These are phyloP conservation scores for Trichoderma asperelloides DNA, from an alignment of 495 filamentous ascomycete species.

Conservation along the genomic window DNA sequence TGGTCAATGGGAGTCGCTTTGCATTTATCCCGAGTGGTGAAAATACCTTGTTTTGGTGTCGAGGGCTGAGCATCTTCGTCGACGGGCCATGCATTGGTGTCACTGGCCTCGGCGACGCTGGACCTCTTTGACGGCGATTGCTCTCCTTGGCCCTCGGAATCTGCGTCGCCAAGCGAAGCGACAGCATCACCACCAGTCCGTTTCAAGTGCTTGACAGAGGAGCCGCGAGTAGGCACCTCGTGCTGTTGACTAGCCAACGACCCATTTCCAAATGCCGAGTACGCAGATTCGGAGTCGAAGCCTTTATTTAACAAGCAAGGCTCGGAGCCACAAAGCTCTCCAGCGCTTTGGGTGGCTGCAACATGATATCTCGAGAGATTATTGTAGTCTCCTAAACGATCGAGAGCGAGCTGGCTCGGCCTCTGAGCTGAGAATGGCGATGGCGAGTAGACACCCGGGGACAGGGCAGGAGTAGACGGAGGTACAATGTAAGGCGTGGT, in stretches of 20 bases:
- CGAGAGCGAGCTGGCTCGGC: neutral
- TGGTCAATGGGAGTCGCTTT: neutral
- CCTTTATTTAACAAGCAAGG: neutral
- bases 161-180: neutral
- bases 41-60: neutral
- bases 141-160: neutral
- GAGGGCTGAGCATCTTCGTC: too few relatives aligned
- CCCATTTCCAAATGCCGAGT: neutral
- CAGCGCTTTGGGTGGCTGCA: neutral
- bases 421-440: neutral
- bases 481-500: neutral
- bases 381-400: neutral
- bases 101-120: too few relatives aligned
- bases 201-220: neutral
- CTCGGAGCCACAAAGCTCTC: neutral
- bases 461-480: neutral
- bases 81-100: too few relatives aligned
- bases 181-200: neutral
- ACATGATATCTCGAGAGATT: neutral
- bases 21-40: neutral
- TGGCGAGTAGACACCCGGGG: neutral
- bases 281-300: neutral
- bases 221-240: neutral
- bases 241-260: neutral
- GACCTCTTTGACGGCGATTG: too few relatives aligned